Evolutionary conservation across 192 early-diverging fungal genomes (phyloP).

Genomic region (Mortierella alpina): DNA sequence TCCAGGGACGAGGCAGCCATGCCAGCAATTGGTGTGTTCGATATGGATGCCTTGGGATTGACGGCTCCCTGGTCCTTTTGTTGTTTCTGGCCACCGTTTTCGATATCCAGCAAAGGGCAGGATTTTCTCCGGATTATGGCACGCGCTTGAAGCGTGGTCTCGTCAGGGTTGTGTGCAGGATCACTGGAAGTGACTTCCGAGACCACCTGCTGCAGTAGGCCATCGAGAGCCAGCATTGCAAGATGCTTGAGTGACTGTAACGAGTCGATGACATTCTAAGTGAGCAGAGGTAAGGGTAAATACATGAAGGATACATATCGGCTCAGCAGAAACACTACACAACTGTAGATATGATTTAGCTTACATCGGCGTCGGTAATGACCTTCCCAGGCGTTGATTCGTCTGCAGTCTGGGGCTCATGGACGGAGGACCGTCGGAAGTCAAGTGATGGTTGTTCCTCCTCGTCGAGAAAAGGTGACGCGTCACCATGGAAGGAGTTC

Average conservation of each 20-base stretch:
- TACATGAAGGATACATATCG: no score
- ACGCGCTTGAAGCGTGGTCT: slow-evolving; percentile 40
- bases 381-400: slow-evolving; percentile 9
- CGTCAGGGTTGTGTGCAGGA: slow-evolving; percentile 39
- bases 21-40: slow-evolving; percentile 13
- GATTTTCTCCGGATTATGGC: slow-evolving; percentile 31
- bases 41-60: not conserved
- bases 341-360: not conserved
- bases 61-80: not conserved
- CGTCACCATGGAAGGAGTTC: slow-evolving; percentile 42
- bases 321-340: not conserved
- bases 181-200: slow-evolving; percentile 42
- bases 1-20: slow-evolving; percentile 42
- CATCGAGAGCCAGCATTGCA: slow-evolving; percentile 62
- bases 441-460: slow-evolving; percentile 8
- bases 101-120: slow-evolving; percentile 11
- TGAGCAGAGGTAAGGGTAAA: not conserved
- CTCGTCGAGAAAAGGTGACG: slow-evolving; percentile 13
- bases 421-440: slow-evolving; percentile 10
- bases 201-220: slow-evolving; percentile 60
- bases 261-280: slow-evolving; percentile 60
- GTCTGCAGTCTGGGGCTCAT: slow-evolving; percentile 9
- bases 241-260: slow-evolving; percentile 62
- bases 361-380: slow-evolving; percentile 40
- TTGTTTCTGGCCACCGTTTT: slow-evolving; percentile 3